Evolutionary conservation across 805 yeast species (phyloP).

Genomic region (Allodekkera sacchari): DNA sequence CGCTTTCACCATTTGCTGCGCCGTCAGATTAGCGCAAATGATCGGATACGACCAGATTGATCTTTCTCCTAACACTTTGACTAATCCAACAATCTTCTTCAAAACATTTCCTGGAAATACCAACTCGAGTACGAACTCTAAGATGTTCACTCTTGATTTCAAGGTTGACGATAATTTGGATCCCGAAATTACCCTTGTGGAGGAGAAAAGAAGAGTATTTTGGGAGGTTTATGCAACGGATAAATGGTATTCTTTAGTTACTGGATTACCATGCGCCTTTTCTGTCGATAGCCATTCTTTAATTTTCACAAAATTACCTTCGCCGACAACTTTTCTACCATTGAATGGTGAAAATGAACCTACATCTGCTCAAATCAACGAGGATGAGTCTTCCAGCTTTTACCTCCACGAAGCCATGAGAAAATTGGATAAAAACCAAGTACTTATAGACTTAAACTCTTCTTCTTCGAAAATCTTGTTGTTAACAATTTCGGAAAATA

Average conservation of each 20-base stretch:
- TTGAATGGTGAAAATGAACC: constrained; percentile 3
- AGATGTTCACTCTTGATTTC: constrained; percentile 3
- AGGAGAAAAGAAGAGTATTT: constrained; percentile 23
- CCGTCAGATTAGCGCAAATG: constrained; percentile 22
- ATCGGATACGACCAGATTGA: constrained; percentile 24
- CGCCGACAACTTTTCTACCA: constrained; percentile 19
- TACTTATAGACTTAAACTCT: constrained; percentile 20
- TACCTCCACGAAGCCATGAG: constrained; percentile 24
- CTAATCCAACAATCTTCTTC: constrained; percentile 12
- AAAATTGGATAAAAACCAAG: constrained; percentile 19
- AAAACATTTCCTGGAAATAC: constrained; percentile 7
- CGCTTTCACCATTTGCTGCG: constrained; percentile 19
- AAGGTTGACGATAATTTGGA: constrained; percentile 18
- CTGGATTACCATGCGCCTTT: constrained; percentile 24
- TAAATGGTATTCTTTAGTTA: constrained; percentile 24
- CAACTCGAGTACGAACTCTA: constrained; percentile 1
- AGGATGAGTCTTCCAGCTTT: constrained; percentile 8
- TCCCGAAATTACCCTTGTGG: constrained; percentile 16
- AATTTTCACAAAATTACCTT: constrained; percentile 23
- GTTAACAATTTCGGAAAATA: constrained; percentile 23
- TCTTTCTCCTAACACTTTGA: constrained; percentile 12
- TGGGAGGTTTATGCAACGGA: constrained; percentile 25
- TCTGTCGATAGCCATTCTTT: constrained; percentile 18
- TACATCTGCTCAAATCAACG: background rate
- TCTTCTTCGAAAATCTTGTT: constrained; percentile 19